A percentile compares a stretch with the other conserved stretches of the same genome.
phyloP scores from a whole-genome alignment of 176 grass and related monocot genomes.

The Pontederia paniculata region DNA sequence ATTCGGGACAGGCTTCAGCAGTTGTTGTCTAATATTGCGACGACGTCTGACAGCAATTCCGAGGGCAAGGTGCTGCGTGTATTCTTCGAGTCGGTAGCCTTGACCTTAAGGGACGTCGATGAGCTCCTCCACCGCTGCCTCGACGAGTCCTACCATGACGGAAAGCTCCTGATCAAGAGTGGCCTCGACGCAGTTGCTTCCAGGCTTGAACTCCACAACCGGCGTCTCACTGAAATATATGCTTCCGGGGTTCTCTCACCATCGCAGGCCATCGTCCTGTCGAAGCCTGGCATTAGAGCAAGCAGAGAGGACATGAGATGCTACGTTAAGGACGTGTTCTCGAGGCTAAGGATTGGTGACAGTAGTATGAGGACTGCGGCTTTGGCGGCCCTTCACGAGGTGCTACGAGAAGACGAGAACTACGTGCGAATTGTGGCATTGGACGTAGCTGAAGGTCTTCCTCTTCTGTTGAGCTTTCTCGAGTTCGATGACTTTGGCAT shows the following conservation, averaged over 20 bases:
- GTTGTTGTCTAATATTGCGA: not conserved
- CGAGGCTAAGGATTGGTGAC: constrained; percentile 49
- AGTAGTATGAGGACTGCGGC: constrained; percentile 25
- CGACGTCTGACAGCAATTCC: not conserved
- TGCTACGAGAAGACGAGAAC: constrained; percentile 42
- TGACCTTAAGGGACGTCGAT: not conserved
- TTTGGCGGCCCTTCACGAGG: constrained; percentile 46
- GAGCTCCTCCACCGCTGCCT: not conserved
- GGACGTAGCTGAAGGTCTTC: constrained; percentile 46
- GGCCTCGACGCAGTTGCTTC: not conserved
- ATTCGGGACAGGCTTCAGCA: constrained; percentile 8
- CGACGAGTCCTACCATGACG: not conserved
- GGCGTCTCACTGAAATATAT: not conserved
- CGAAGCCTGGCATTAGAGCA: constrained; percentile 36
- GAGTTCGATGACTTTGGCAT: constrained; percentile 32
- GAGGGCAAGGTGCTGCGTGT: too few relatives aligned
- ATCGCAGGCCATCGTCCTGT: constrained; percentile 41
- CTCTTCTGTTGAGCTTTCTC: constrained; percentile 53
- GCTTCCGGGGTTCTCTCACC: not conserved
- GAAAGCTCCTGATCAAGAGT: constrained; percentile 9
- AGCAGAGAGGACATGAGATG: constrained; percentile 46
- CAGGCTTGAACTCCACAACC: not conserved
- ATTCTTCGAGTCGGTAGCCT: not conserved
- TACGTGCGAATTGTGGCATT: constrained; percentile 38
- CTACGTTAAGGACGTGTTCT: constrained; percentile 77